phyloP scores from a whole-genome alignment of 2,329 filamentous ascomycete species.

The Colletotrichum cordylinicola region DNA sequence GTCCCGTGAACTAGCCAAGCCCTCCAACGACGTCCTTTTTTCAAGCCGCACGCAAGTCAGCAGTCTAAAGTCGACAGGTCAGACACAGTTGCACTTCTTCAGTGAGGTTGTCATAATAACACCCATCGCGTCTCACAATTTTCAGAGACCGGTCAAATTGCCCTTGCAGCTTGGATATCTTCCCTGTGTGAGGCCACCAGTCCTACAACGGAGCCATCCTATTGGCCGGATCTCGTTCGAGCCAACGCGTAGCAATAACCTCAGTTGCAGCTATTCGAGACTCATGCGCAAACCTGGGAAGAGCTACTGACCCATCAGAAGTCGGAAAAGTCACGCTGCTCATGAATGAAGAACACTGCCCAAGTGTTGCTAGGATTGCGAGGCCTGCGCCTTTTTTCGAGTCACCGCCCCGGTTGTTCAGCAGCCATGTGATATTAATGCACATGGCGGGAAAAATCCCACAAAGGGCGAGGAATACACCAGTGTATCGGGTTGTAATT shows the following conservation, averaged over 20 bases:
- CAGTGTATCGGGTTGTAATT: slow-evolving; percentile 34
- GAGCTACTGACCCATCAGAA: slow-evolving; percentile 25
- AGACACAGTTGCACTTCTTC: too few relatives aligned
- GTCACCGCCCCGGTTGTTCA: slow-evolving; percentile 35
- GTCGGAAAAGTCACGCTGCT: slow-evolving; percentile 30
- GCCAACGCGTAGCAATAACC: too few relatives aligned
- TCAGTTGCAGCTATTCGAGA: too few relatives aligned
- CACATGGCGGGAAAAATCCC: slow-evolving; percentile 36
- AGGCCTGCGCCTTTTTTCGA: slow-evolving; percentile 32
- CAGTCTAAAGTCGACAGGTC: too few relatives aligned
- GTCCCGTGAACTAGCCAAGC: not conserved
- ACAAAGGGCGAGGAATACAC: slow-evolving; percentile 39
- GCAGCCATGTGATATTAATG: slow-evolving; percentile 35
- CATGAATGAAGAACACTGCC: slow-evolving; percentile 34
- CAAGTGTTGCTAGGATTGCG: slow-evolving; percentile 28
- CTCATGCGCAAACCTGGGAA: not conserved
- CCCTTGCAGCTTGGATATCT: too few relatives aligned
- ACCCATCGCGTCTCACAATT: too few relatives aligned
- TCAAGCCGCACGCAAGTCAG: too few relatives aligned
- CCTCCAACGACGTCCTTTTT: not conserved
- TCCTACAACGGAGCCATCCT: too few relatives aligned
- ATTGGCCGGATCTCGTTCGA: too few relatives aligned
- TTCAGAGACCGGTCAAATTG: too few relatives aligned
- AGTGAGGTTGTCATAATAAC: too few relatives aligned
- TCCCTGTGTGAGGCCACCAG: too few relatives aligned